phyloP scores from a whole-genome alignment of 2,329 filamentous ascomycete species.

The Pyrenophora tritici-repentis region DNA sequence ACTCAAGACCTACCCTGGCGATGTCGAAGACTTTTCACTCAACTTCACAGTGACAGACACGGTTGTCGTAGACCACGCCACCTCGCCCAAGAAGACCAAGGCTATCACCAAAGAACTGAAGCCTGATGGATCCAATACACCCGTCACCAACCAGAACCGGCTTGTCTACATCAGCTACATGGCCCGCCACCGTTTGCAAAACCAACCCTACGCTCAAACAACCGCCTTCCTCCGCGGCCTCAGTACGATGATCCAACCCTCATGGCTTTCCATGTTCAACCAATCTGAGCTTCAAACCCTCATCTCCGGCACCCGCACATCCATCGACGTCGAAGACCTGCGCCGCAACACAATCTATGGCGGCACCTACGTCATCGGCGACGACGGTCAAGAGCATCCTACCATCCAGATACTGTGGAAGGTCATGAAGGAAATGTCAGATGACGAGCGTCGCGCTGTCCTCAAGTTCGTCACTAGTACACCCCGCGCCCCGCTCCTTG shows the following conservation, averaged over 20 bases:
- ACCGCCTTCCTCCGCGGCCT: conserved; percentile 86
- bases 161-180: conserved; percentile 94
- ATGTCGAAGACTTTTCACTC: conserved; percentile 78
- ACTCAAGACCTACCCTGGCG: conserved; percentile 82
- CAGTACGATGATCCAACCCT: conserved; percentile 83
- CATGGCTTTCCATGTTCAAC: conserved; percentile 99
- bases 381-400: conserved; percentile 83
- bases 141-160: conserved; percentile 89
- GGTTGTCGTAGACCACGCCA: conserved; percentile 48
- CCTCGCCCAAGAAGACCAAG: conserved; percentile 51
- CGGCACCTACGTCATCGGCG: conserved; percentile 86
- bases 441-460: conserved; percentile 79
- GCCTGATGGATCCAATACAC: conserved; percentile 72
- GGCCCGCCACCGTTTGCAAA: conserved; percentile 81
- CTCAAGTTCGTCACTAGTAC: conserved; percentile 96
- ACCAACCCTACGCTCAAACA: conserved; percentile 81
- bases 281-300: conserved; percentile 92
- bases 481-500: conserved; percentile 84
- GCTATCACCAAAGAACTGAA: conserved; percentile 77
- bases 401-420: conserved; percentile 90
- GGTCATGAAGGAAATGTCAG: conserved; percentile 76
- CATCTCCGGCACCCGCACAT: conserved; percentile 82
- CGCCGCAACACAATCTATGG: conserved; percentile 83
- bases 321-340: conserved; percentile 86
- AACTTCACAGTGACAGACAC: conserved; percentile 88